Conservation (phyloP, 306 rosid species). For the Vicia faba region DNA sequence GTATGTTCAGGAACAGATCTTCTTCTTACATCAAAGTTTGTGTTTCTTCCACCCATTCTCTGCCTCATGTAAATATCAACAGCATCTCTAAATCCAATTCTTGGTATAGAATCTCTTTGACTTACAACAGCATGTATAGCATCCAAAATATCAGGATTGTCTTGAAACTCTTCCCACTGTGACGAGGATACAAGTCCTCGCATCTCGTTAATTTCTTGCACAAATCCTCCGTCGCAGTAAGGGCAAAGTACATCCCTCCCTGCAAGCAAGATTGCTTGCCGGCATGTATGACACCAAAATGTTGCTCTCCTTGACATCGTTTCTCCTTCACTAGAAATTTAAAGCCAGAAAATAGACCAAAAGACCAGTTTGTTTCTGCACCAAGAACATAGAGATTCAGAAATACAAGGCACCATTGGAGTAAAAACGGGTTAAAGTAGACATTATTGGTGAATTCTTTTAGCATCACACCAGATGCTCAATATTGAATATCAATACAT, state of each 20-base stretch:
- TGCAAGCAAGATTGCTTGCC: constrained; percentile 37
- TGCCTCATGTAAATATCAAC: constrained; percentile 46
- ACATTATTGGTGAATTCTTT: neutral
- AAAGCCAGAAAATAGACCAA: neutral
- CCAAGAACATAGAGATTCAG: neutral
- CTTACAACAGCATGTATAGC: constrained; percentile 44
- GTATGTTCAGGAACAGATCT: constrained; percentile 41
- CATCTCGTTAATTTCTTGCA: constrained; percentile 48
- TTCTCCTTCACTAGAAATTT: constrained; percentile 16
- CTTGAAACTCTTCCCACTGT: constrained; percentile 37
- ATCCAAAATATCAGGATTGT: constrained; percentile 44
- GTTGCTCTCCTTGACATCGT: constrained; percentile 56
- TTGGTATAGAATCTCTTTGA: constrained; percentile 48
- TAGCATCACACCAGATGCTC: neutral
- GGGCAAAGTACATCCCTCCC: constrained; percentile 53
- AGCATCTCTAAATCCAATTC: constrained; percentile 44
- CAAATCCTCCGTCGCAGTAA: constrained; percentile 58
- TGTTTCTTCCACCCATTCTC: constrained; percentile 49
- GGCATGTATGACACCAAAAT: constrained; percentile 68
- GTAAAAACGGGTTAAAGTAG: neutral
- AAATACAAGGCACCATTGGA: neutral
- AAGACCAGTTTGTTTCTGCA: constrained; percentile 31
- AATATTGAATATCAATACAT: constrained; percentile 13
- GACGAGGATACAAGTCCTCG: neutral
- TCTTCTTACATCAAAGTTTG: neutral